Base-by-base conservation (phyloP, 345 rosid species). In the Capsella bursapastoris region DNA sequence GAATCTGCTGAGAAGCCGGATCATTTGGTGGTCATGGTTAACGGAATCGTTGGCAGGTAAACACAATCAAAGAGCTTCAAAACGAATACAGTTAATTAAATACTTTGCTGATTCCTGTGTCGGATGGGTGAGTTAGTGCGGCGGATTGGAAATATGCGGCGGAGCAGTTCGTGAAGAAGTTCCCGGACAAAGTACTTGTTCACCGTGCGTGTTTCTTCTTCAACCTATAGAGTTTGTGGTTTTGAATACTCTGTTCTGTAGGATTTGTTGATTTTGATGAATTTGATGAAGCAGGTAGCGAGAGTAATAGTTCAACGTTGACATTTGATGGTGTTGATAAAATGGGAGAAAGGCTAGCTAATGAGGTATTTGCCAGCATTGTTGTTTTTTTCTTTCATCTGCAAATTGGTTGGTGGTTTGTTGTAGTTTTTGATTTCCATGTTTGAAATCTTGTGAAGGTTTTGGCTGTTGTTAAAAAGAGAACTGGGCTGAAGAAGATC, bases 121-220 rank as follows among this genome's bases (percentile, higher is more conserved):
- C 45, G 78, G 35, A 40, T 61, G 16, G 16, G 29, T 76, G 59
- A 25, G 71, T 44, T 78, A 93, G 96, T 83, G 85, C 96, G 72
- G 85, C 87, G 78, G 97, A 93, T 78, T 93, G 97, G 98, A 88
- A 83, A 80, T 93, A 82, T 75, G 97, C 96, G 77, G 96, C 97
- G 27, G 85, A 85, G 71, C 93, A 93, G 83, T 90, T 93, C 72
- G 91, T 88, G 78, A 88, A 84, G 80, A 89, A 84, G 83, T 83
- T 86, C 76, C 96, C 98, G 22, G 90, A 88, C 60, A 89, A 83
- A 85, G 86, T 93, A 72, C 82, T 90, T 51, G 93, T 90, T 49
- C 98, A 90, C 78, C 80, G 96, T 93, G 78, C 84, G 98, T 93
- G 55, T 49, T 72, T 66, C 48, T 60, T 52, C 4, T 38, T 40